phyloP scores from a whole-genome alignment of 75 land plant genomes.

The Chamaecyparis obtusa region DNA sequence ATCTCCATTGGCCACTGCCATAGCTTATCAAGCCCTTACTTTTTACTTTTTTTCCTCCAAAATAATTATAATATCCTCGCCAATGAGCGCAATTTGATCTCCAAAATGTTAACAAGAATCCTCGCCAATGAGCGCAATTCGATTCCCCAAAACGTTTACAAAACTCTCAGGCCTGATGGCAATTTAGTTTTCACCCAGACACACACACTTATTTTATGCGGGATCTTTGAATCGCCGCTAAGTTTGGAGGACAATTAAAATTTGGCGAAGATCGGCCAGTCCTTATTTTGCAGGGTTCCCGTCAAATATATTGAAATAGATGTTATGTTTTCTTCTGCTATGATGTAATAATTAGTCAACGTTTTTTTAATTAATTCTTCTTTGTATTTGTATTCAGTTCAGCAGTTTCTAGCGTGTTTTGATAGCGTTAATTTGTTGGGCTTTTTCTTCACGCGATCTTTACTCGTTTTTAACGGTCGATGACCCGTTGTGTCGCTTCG shows the following conservation, averaged over 20 bases:
- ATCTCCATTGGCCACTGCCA: constrained; percentile 8
- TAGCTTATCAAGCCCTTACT: neutral
- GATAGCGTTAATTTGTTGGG: neutral
- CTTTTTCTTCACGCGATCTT: constrained; percentile 1
- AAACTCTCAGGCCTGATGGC: neutral
- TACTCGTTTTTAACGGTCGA: neutral
- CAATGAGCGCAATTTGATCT: neutral
- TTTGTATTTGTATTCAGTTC: neutral
- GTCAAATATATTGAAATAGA: neutral
- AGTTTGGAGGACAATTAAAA: neutral
- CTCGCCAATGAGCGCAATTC: neutral
- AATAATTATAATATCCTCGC: neutral
- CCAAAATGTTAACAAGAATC: neutral
- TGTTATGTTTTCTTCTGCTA: neutral
- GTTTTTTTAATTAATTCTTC: neutral
- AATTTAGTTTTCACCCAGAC: neutral
- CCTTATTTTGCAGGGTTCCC: neutral
- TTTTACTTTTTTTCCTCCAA: neutral
- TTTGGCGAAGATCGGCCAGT: neutral
- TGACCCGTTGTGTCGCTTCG: neutral
- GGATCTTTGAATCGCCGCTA: neutral
- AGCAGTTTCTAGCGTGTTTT: neutral
- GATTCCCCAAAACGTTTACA: neutral
- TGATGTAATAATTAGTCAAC: neutral
- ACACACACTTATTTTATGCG: neutral